A percentile compares a stretch with the other conserved stretches of the same genome.
phyloP scores from a whole-genome alignment of 352 stramenopile genomes.

The Globisporangium paroecandrum region DNA sequence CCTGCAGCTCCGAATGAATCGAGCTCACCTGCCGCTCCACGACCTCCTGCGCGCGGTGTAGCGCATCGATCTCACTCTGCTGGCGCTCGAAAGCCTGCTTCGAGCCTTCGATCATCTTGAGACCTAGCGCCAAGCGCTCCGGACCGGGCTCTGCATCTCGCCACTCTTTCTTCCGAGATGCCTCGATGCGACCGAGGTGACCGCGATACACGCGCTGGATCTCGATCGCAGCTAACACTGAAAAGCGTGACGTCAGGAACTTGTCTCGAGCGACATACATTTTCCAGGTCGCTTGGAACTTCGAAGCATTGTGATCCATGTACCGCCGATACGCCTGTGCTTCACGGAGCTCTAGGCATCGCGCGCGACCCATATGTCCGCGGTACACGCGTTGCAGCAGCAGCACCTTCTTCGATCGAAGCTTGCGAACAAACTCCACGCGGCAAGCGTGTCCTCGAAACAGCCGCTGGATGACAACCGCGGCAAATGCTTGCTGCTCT shows the following conservation, averaged over 20 bases:
- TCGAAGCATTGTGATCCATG: conserved; percentile 61
- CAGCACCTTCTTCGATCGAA: conserved; percentile 40
- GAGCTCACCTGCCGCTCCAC: conserved; percentile 87
- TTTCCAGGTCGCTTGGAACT: conserved; percentile 85
- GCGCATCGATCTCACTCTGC: conserved; percentile 89
- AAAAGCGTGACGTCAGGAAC: conserved; percentile 64
- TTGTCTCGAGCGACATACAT: conserved; percentile 77
- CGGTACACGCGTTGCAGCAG: conserved; percentile 73
- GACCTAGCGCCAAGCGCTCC: conserved; percentile 85
- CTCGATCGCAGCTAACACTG: conserved; percentile 76
- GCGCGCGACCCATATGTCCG: conserved; percentile 49
- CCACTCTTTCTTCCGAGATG: conserved; percentile 78
- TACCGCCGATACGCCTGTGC: conserved; percentile 35
- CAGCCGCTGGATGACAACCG: conserved; percentile 59
- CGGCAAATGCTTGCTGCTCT: conserved; percentile 24
- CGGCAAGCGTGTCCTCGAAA: conserved; percentile 67
- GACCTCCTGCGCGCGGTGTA: conserved; percentile 88
- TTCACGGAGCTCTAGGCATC: conserved; percentile 38
- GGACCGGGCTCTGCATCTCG: conserved; percentile 82
- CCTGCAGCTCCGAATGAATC: conserved; percentile 89
- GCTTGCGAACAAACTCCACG: conserved; percentile 34
- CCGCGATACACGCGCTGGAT: conserved; percentile 91
- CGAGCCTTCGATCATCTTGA: conserved; percentile 91
- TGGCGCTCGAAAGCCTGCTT: conserved; percentile 92
- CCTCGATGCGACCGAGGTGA: conserved; percentile 66